phyloP scores from a whole-genome alignment of 257 asterid species.

The Petunia secreta region DNA sequence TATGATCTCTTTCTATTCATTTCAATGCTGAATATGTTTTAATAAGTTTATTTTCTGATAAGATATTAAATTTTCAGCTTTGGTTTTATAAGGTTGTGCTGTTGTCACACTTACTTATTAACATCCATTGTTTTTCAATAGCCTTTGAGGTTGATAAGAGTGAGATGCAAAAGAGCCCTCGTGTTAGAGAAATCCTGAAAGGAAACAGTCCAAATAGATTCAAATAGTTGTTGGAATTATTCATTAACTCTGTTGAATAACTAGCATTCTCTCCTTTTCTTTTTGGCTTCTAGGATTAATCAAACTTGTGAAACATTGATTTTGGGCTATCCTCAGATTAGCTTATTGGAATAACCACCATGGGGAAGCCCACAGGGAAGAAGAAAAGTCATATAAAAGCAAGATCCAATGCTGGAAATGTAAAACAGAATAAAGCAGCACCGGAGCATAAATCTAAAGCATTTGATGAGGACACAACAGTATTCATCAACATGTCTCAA shows the following conservation, averaged over 20 bases:
- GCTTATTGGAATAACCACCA: constrained; percentile 34
- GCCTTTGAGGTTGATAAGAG: neutral
- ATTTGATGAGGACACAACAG: constrained; percentile 88
- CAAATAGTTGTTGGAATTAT: neutral
- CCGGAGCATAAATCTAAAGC: constrained; percentile 63
- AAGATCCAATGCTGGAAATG: constrained; percentile 49
- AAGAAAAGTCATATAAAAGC: constrained; percentile 56
- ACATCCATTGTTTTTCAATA: neutral
- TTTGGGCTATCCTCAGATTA: neutral
- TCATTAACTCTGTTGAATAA: neutral
- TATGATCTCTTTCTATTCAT: neutral
- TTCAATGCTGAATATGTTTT: neutral
- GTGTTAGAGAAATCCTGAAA: too few relatives aligned
- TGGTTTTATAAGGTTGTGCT: neutral
- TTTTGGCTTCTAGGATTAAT: neutral
- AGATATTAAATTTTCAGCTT: neutral
- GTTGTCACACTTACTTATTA: neutral
- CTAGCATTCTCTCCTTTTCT: neutral
- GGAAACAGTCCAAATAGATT: too few relatives aligned
- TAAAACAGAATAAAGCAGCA: constrained; percentile 41
- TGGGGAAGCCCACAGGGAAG: constrained; percentile 88
- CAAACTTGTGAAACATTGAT: neutral
- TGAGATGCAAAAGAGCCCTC: too few relatives aligned
- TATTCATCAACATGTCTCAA: constrained; percentile 84
- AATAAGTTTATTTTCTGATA: neutral